Percentiles rank a stretch among this genome's conserved stretches.
phyloP scores from a whole-genome alignment of 129 eudicot species.

The Helianthus annuus region HanXRQr2.0-SUNRISE NC_035443.2:15427005-15427504 shows the following conservation, averaged over 20 bases:
- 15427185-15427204: conserved; percentile 5
- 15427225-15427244: not conserved
- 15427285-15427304: not conserved
- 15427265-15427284: not conserved
- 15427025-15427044: not conserved
- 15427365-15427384: not conserved
- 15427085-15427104: not conserved
- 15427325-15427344: not conserved
- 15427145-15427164: conserved; percentile 14
- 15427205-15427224: conserved; percentile 5
- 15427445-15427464: not conserved
- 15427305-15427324: not conserved
- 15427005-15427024: conserved; percentile 17
- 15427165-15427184: not conserved
- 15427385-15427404: not conserved
- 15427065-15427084: not conserved
- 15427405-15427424: not conserved
- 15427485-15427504: not conserved
- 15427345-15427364: not conserved
- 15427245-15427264: not conserved
- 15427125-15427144: conserved; percentile 18
- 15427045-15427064: not conserved
- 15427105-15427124: conserved; percentile 8
- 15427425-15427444: not conserved
- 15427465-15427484: too few relatives aligned